These are phyloP conservation scores for Gyrodon lividus DNA, from an alignment of 768 basidiomycete species.

Conservation along the genomic window DNA sequence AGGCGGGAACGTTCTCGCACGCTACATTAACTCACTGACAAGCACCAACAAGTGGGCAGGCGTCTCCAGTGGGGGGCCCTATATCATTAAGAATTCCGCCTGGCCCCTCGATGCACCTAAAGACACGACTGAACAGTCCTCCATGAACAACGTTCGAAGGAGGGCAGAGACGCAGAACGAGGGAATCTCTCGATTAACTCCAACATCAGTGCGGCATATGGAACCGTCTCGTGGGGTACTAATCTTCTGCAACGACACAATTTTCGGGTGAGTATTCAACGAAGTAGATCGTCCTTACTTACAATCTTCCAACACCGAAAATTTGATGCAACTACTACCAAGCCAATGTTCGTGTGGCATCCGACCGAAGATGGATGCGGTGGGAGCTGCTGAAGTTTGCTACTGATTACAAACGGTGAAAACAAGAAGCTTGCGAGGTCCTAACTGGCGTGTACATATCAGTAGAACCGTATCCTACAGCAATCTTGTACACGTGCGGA, in stretches of 20 bases:
- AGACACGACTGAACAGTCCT: conserved; percentile 52
- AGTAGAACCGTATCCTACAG: not conserved
- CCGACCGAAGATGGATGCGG: conserved; percentile 44
- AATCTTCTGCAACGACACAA: conserved; percentile 43
- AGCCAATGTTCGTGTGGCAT: conserved; percentile 52
- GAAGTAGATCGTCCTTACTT: not conserved
- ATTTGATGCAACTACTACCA: conserved; percentile 40
- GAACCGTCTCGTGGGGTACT: conserved; percentile 37
- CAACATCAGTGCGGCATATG: conserved; percentile 49
- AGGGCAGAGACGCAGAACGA: not conserved
- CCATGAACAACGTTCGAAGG: conserved; percentile 29
- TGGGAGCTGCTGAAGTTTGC: conserved; percentile 38
- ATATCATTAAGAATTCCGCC: conserved; percentile 56
- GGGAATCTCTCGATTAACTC: conserved; percentile 41
- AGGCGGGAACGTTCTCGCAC: conserved; percentile 3
- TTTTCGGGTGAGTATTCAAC: conserved; percentile 38
- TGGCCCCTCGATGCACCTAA: conserved; percentile 53
- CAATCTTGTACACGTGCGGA: no score
- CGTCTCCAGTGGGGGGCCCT: conserved; percentile 48
- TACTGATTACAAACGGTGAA: conserved; percentile 16
- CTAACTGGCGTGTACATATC: not conserved
- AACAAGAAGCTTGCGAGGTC: not conserved
- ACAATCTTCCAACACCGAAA: conserved; percentile 34
- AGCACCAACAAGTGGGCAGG: conserved; percentile 37
- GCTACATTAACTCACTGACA: not conserved